Evolutionary conservation across 805 yeast species (phyloP).

Genomic region (Starmerella tilneyi): DNA sequence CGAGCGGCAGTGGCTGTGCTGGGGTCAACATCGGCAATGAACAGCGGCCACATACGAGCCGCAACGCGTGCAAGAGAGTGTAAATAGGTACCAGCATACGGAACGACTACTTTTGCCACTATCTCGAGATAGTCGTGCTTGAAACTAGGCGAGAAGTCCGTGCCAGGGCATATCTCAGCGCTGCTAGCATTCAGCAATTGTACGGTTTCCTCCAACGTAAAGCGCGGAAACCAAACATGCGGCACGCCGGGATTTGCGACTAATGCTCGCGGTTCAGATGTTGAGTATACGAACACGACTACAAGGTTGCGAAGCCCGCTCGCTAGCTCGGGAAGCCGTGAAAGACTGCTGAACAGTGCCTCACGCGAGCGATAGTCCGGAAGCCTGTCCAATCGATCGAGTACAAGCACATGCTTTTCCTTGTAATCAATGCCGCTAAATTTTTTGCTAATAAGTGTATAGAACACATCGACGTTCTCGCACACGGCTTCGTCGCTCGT

Average conservation of each 20-base stretch:
- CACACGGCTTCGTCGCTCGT: slow-evolving; percentile 24
- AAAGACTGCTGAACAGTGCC: slow-evolving; percentile 36
- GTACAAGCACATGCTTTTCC: slow-evolving; percentile 39
- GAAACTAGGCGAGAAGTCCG: slow-evolving; percentile 22
- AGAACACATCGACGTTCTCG: slow-evolving; percentile 39
- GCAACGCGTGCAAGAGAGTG: slow-evolving; percentile 25
- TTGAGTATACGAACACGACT: slow-evolving; percentile 37
- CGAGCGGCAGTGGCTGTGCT: slow-evolving; percentile 17
- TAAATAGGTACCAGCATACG: slow-evolving; percentile 40
- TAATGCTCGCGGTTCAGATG: slow-evolving; percentile 38
- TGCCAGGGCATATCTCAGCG: background rate
- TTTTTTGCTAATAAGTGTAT: slow-evolving; percentile 34
- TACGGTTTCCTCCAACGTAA: slow-evolving; percentile 34
- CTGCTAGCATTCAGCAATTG: slow-evolving; percentile 27
- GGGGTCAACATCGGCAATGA: slow-evolving; percentile 23
- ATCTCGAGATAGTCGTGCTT: slow-evolving; percentile 38
- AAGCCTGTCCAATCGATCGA: slow-evolving; percentile 43
- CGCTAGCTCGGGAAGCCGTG: slow-evolving; percentile 36
- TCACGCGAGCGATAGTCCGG: slow-evolving; percentile 33
- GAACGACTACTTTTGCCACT: slow-evolving; percentile 37
- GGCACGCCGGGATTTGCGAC: slow-evolving; percentile 36
- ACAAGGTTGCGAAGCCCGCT: slow-evolving; percentile 31
- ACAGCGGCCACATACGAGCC: slow-evolving; percentile 30
- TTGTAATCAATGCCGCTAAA: slow-evolving; percentile 29
- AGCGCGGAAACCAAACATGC: slow-evolving; percentile 37